A percentile compares a stretch with the other conserved stretches of the same genome.
Conservation (phyloP, 2,329 filamentous ascomycete genomes). For the Ophiocordyceps robertsii region DNA sequence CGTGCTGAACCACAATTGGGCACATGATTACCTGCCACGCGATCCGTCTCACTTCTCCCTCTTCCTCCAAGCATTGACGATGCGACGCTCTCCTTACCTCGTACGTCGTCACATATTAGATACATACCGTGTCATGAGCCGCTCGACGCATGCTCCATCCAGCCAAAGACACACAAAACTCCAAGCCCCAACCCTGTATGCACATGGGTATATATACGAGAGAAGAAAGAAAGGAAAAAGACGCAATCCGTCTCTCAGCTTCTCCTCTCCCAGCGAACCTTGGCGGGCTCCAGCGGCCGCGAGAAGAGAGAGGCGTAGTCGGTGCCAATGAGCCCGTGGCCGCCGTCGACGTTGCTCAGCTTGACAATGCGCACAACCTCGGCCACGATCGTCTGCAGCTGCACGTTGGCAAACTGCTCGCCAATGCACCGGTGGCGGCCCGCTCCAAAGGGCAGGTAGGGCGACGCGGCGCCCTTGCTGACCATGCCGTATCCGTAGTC, state of each 20-base stretch:
- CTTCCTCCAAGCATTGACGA: no score
- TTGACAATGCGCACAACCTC: conserved; percentile 68
- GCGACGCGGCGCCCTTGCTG: conserved; percentile 77
- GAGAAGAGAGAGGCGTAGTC: conserved; percentile 63
- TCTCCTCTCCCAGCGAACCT: conserved; percentile 64
- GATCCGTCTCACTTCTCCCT: no score
- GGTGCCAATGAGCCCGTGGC: conserved; percentile 51
- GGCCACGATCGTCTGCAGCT: conserved; percentile 74
- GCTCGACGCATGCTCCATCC: no score
- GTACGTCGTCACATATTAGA: neutral
- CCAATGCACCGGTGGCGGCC: conserved; percentile 91
- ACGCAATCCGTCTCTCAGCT: conserved; percentile 17
- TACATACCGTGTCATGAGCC: neutral
- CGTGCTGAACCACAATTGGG: no score
- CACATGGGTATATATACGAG: neutral
- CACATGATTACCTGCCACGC: no score
- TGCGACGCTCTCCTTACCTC: no score
- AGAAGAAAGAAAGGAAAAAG: no score
- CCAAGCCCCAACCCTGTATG: no score
- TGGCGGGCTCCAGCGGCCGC: conserved; percentile 55
- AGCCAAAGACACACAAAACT: no score
- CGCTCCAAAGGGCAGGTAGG: conserved; percentile 89
- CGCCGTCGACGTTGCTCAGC: conserved; percentile 62
- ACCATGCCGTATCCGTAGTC: conserved; percentile 93
- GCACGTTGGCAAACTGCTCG: conserved; percentile 90